Conservation (phyloP, 2,329 filamentous ascomycete genomes). For the Colletotrichum abscissum region DNA sequence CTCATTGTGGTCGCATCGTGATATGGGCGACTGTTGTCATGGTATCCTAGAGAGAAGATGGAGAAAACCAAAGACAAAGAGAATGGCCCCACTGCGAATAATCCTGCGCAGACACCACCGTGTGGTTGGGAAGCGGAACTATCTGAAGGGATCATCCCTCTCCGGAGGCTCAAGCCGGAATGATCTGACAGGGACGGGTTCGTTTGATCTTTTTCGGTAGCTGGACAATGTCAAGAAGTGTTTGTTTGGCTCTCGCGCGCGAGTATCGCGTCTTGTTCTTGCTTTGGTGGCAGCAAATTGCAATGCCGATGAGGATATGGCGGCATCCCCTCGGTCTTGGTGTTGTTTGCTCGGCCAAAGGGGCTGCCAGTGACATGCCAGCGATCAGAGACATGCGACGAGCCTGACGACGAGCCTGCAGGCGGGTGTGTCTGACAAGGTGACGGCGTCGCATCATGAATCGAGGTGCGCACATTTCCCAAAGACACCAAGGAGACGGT, state of each 20-base stretch:
- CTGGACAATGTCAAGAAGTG: neutral
- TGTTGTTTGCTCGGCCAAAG: neutral
- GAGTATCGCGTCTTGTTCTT: neutral
- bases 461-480: neutral
- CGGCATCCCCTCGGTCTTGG: neutral
- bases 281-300: neutral
- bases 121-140: neutral
- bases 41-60: neutral
- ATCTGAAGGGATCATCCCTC: conserved; percentile 10
- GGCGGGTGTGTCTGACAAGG: neutral
- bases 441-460: conserved; percentile 3
- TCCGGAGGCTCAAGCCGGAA: conserved; percentile 16
- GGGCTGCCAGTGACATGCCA: conserved; percentile 2
- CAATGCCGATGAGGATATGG: neutral
- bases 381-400: conserved; percentile 14
- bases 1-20: conserved; percentile 11
- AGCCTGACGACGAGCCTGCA: conserved; percentile 14
- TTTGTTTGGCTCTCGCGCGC: neutral
- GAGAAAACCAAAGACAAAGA: neutral
- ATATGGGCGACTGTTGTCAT: neutral
- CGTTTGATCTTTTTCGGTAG: conserved; percentile 17
- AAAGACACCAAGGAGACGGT: neutral
- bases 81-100: neutral
- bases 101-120: neutral
- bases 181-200: conserved; percentile 8